Conservation (phyloP, 179 eudicot species). For the Silene coronaria region DNA sequence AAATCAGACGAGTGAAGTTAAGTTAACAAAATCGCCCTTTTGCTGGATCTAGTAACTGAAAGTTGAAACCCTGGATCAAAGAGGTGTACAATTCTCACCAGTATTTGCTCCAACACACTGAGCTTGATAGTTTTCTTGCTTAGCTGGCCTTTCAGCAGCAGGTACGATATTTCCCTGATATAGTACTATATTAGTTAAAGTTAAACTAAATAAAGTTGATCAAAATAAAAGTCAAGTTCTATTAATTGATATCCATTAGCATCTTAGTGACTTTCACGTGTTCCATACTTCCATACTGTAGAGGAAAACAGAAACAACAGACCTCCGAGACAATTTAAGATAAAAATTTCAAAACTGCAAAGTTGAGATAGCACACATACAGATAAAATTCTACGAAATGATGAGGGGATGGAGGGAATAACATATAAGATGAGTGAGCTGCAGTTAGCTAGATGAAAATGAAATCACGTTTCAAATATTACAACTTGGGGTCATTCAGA, state of each 20-base stretch:
- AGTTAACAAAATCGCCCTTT: conserved; percentile 7
- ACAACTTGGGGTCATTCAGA: not conserved
- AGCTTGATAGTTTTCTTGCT: conserved; percentile 23
- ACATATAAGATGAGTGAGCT: not conserved
- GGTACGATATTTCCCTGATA: conserved; percentile 31
- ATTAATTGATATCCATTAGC: not conserved
- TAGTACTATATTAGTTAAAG: not conserved
- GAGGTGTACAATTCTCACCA: conserved; percentile 25
- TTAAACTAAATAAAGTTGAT: not conserved
- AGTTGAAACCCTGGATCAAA: not conserved
- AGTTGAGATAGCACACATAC: too few species aligned
- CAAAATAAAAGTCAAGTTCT: not conserved
- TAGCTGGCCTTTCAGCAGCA: conserved; percentile 17
- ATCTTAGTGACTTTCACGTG: not conserved
- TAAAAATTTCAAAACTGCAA: not conserved
- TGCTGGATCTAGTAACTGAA: not conserved
- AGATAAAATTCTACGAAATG: too few species aligned
- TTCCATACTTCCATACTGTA: not conserved
- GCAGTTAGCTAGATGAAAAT: not conserved
- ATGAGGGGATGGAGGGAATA: too few species aligned
- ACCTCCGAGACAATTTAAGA: not conserved
- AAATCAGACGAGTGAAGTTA: conserved; percentile 20
- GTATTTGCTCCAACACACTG: conserved; percentile 22
- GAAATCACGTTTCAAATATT: not conserved
- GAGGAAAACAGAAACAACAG: not conserved